Conservation (phyloP, 2,329 filamentous ascomycete species). For the Nigrograna mackinnonii region DNA sequence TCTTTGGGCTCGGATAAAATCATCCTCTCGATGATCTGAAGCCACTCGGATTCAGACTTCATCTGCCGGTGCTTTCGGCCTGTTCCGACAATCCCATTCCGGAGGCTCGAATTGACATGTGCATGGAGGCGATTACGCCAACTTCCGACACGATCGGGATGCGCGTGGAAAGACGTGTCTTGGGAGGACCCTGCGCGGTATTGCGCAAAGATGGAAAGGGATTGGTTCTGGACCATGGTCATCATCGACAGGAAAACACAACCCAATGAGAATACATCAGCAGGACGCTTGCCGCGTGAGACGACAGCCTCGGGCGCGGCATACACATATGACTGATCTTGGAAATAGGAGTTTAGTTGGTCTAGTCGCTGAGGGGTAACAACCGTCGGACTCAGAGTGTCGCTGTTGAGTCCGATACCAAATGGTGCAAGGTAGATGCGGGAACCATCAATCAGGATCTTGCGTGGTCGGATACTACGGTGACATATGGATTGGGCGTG, state of each 20-base stretch:
- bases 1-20: slow-evolving; percentile 33
- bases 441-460: slow-evolving; percentile 41
- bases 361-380: slow-evolving; percentile 31
- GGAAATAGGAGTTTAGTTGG: slow-evolving; percentile 32
- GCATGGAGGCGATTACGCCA: slow-evolving; percentile 37
- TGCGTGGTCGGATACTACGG: slow-evolving; percentile 40
- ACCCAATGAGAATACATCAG: slow-evolving; percentile 44
- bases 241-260: slow-evolving; percentile 45
- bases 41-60: slow-evolving; percentile 36
- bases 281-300: slow-evolving; percentile 38
- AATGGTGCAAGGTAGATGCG: slow-evolving; percentile 41
- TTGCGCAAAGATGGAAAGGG: slow-evolving; percentile 34
- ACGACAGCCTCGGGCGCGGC: slow-evolving; percentile 42
- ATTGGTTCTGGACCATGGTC: slow-evolving; percentile 40
- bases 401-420: slow-evolving; percentile 33
- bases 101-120: slow-evolving; percentile 30
- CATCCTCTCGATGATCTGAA: slow-evolving; percentile 42
- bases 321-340: slow-evolving; percentile 41
- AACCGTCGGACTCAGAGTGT: slow-evolving; percentile 30
- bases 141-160: slow-evolving; percentile 39
- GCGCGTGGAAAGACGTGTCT: slow-evolving; percentile 43
- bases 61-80: slow-evolving; percentile 35
- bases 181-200: slow-evolving; percentile 38
- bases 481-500: slow-evolving; percentile 40
- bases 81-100: slow-evolving; percentile 30